phyloP scores from a whole-genome alignment of 371 early-diverging fungal species.

The Saksenaea vasiformis region DNA sequence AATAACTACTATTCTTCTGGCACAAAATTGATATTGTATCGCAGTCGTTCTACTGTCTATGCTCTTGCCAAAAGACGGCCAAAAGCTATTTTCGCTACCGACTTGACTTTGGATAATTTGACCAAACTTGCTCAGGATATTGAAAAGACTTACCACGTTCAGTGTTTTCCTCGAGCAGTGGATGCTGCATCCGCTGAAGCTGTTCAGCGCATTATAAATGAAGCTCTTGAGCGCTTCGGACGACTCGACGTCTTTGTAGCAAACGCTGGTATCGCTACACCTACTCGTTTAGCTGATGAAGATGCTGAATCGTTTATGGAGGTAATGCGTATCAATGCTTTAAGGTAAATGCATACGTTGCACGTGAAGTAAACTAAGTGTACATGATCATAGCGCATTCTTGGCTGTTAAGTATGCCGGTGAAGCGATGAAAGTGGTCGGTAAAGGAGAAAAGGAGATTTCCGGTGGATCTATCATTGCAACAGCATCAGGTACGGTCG shows the following conservation, averaged over 20 bases:
- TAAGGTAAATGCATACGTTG: constrained; percentile 18
- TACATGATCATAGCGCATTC: constrained; percentile 23
- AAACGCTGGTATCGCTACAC: constrained; percentile 48
- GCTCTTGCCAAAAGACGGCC: constrained; percentile 49
- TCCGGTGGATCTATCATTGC: constrained; percentile 48
- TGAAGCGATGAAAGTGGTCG: constrained; percentile 40
- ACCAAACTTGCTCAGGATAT: constrained; percentile 44
- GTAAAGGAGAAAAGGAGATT: constrained; percentile 39
- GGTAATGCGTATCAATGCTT: constrained; percentile 36
- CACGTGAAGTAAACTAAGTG: not conserved
- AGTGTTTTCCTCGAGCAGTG: constrained; percentile 40
- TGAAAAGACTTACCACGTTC: constrained; percentile 33
- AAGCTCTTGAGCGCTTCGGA: constrained; percentile 45
- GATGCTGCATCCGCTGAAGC: constrained; percentile 48
- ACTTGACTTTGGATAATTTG: constrained; percentile 34
- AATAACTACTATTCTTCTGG: not conserved
- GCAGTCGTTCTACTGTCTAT: constrained; percentile 47
- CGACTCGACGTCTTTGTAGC: constrained; percentile 61
- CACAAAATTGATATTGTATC: not conserved
- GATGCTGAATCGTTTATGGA: constrained; percentile 32
- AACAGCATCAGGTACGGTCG: constrained; percentile 44
- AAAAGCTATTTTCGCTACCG: constrained; percentile 54
- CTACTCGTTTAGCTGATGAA: constrained; percentile 22
- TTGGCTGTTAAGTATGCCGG: constrained; percentile 42
- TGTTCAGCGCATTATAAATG: constrained; percentile 36